Evolutionary conservation across 169 alveolate genomes (phyloP), one percentile per base, ranked within the genome.

Genomic region (Amoebophrya sp.): DNA sequence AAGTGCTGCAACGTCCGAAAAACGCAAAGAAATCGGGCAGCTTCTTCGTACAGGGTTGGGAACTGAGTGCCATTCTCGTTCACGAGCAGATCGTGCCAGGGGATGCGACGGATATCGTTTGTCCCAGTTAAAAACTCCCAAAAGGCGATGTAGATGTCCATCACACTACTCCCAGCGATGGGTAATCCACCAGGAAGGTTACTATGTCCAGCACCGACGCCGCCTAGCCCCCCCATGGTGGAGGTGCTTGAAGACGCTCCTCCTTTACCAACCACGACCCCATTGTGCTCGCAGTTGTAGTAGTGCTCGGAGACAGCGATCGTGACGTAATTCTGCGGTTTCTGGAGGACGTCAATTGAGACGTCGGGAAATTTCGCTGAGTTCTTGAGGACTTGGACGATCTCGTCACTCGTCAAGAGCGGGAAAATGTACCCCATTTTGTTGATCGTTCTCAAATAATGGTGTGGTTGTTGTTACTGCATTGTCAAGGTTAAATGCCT

Each of bases 301-400:
- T 65, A 65, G 38, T 65, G 83, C 83, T 65, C 83, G 33, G 83
- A 6, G 83, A 65, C 83, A 26, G 12, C 0, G 38, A 65, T 36
- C 36, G 83, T 65, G 83, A 65, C 83, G 83, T 65, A 65, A 18
- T 65, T 65, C 83, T 65, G 83, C 33, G 83, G 83, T 18, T 65
- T 65, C 26, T 65, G 83, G 33, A 65, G 26, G 38, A 65, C 83
- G 26, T 65, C 83, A 36, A 26, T 36, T 29, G 12, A 26, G 3
- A 65, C 83, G 83, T 65, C 83, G 83, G 83, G 83, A 18, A 65
- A 65, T 26, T 65, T 65, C 39, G 18, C 83, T 29, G 33, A 6
- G 83, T 65, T 65, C 36, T 26, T 6, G 38, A 65, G n/a, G 38
- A 65, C 83, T 36, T 65, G 83, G 2, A 65, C 83, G 26, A 65